A percentile compares a stretch with the other conserved stretches of the same genome.
phyloP scores from a whole-genome alignment of 192 early-diverging fungal species.

The Backusella tarrabulga region DNA sequence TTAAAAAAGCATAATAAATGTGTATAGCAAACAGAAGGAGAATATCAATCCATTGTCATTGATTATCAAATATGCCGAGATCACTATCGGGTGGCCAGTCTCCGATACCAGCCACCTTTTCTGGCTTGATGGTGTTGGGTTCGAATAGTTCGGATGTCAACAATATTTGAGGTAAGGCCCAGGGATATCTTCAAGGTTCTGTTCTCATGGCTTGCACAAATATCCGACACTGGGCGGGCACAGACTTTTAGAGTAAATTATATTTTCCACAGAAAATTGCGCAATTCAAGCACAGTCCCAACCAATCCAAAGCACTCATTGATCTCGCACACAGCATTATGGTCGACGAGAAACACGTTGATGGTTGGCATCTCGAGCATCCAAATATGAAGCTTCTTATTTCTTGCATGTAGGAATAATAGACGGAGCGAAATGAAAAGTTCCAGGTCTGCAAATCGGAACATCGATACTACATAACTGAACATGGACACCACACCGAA shows the following conservation, averaged over 20 bases:
- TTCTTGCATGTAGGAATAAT: not conserved
- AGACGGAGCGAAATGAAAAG: not conserved
- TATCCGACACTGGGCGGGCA: not conserved
- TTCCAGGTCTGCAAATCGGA: not conserved
- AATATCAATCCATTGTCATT: not conserved
- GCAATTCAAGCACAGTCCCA: not conserved
- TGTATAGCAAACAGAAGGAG: no score
- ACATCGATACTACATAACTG: not conserved
- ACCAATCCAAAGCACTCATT: not conserved
- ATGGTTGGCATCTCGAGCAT: not conserved
- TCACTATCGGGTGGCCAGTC: not conserved
- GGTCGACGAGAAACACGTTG: not conserved
- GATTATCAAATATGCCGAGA: not conserved
- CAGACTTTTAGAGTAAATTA: not conserved
- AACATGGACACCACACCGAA: not conserved
- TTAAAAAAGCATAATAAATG: no score
- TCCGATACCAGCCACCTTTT: not conserved
- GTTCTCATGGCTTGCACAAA: not conserved
- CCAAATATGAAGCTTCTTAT: not conserved
- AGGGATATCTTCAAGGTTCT: not conserved
- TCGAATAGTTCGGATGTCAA: not conserved
- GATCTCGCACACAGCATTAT: not conserved
- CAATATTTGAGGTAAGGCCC: not conserved
- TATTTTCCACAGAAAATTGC: not conserved
- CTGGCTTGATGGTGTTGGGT: not conserved